phyloP scores from a whole-genome alignment of 345 rosid species.

The Barbarea vulgaris region DNA sequence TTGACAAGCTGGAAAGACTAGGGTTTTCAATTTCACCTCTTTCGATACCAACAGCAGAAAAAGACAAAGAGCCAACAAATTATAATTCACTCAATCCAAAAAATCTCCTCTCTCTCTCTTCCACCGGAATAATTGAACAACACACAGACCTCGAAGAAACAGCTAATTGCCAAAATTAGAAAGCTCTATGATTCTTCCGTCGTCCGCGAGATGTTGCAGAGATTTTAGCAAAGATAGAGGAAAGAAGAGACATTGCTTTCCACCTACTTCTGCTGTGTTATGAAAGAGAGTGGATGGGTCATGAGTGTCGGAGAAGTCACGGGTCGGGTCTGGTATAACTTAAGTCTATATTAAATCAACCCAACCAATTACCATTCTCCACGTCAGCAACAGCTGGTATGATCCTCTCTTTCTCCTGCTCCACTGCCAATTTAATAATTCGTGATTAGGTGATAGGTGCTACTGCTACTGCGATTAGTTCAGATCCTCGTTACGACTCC shows the following conservation, averaged over 20 bases:
- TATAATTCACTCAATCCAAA: slow-evolving; percentile 19
- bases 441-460: slow-evolving; percentile 31
- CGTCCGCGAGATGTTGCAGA: slow-evolving; percentile 27
- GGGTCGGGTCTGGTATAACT: slow-evolving; percentile 41
- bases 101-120: neutral
- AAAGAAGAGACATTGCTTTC: slow-evolving; percentile 54
- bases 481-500: neutral
- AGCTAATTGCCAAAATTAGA: neutral
- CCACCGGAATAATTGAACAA: neutral
- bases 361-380: slow-evolving; percentile 32
- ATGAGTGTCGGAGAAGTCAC: slow-evolving; percentile 40
- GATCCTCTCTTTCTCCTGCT: slow-evolving; percentile 23
- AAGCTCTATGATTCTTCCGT: neutral
- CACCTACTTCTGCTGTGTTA: slow-evolving; percentile 46
- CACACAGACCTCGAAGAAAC: neutral
- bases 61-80: slow-evolving; percentile 20
- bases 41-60: slow-evolving; percentile 25
- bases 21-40: slow-evolving; percentile 34
- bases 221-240: slow-evolving; percentile 22
- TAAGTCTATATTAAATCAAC: slow-evolving; percentile 25
- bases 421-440: slow-evolving; percentile 18
- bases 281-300: slow-evolving; percentile 38
- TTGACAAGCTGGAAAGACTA: neutral
- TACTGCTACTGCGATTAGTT: neutral
- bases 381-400: slow-evolving; percentile 42